Evolutionary conservation across 495 filamentous ascomycete genomes (phyloP), one percentile per base, ranked within the genome.

Genomic region (Immersiella caudata): DNA sequence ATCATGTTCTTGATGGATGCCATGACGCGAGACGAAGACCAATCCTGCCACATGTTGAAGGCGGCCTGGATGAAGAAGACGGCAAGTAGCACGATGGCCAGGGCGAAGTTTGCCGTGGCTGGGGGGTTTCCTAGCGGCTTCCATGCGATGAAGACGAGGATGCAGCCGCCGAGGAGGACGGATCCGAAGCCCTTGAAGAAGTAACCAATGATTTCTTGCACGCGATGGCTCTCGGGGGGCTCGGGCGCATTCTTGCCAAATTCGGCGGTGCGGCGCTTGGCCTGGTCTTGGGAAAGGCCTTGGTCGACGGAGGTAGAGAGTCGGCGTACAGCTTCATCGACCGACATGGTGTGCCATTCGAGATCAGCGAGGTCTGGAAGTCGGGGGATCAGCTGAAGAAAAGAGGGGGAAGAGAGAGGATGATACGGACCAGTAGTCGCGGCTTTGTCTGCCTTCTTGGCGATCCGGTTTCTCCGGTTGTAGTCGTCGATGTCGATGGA

Each of bases 121-220:
- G 90, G 90, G 1, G 89, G 90, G 12, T 90, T 59, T 0, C 89
- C 89, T 0, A 91, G 85, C 6, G 90, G 90, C 55, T 87, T 88
- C 89, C 88, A 92, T 7, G 86, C 81, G 51, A 91, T 72, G 70
- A 90, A 89, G 59, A 91, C 86, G 6, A 93, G 80, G 26, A 91
- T 82, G 25, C 82, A 78, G 16, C 87, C 89, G 33, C 86, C 73
- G 6, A 90, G 78, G 6, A 92, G 83, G 27, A 92, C 49, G 2
- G 85, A 81, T 2, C 90, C 88, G 69, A 91, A 91, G 22, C 90
- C 90, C 60, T 86, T 87, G 73, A 91, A 92, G 73, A 91, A 84
- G 73, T 93, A 92, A 22, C 83, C 83, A 7, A 91, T 79, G 24
- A 85, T 83, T 68, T 87, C 85, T 51, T 79, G 78, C 60, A 87